Evolutionary conservation across 345 rosid species (phyloP).

Genomic region (Eucalyptus sp.): DNA sequence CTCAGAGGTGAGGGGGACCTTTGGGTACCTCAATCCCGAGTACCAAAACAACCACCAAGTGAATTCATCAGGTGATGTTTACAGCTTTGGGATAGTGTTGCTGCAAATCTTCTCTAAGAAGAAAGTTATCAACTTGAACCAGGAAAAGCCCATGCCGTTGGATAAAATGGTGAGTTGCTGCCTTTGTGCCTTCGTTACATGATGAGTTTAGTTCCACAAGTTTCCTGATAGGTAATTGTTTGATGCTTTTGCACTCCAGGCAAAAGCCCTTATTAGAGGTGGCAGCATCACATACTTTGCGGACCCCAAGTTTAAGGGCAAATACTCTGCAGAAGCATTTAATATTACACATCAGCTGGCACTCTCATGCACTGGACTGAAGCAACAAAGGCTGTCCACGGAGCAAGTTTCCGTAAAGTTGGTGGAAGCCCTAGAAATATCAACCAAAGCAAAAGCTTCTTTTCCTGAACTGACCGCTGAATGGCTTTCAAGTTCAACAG

Average conservation of each 20-base stretch:
- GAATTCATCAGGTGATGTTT: constrained; percentile 34
- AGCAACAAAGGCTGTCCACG: constrained; percentile 31
- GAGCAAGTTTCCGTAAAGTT: constrained; percentile 17
- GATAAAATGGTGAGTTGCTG: constrained; percentile 24
- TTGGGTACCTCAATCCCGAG: constrained; percentile 43
- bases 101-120: constrained; percentile 36
- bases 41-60: constrained; percentile 9
- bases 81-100: constrained; percentile 40
- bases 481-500: not conserved
- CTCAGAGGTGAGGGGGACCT: constrained; percentile 46
- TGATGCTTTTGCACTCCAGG: constrained; percentile 8
- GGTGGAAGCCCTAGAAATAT: constrained; percentile 29
- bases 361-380: constrained; percentile 26
- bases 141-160: constrained; percentile 22
- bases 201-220: not conserved
- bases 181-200: not conserved
- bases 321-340: constrained; percentile 37
- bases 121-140: constrained; percentile 30
- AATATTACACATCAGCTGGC: constrained; percentile 22
- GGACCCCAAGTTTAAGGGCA: constrained; percentile 31
- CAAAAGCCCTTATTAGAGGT: constrained; percentile 21
- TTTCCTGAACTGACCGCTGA: not conserved
- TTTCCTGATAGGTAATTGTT: not conserved
- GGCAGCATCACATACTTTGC: constrained; percentile 18
- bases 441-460: constrained; percentile 7